A percentile compares a stretch with the other conserved stretches of the same genome.
Evolutionary conservation across 83 land plant genomes (phyloP).

Genomic region (Isoetes engelmannii): DNA sequence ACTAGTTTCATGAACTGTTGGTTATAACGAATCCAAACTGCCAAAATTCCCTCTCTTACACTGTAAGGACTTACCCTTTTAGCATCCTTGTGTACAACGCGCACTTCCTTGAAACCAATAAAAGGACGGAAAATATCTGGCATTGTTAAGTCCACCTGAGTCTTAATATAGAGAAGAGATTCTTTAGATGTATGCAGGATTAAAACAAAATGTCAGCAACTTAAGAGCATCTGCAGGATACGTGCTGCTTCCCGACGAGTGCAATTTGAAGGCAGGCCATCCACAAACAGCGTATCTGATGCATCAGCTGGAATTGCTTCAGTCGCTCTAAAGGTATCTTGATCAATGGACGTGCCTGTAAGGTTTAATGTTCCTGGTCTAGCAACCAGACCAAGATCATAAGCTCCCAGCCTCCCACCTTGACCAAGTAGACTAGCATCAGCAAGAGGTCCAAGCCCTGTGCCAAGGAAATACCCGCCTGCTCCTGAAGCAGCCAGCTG

Average conservation of each 20-base stretch:
- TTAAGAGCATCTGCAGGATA: constrained; percentile 28
- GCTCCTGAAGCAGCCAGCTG: no score
- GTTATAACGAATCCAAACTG: no score
- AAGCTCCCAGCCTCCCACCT: no score
- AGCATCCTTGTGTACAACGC: constrained; percentile 56
- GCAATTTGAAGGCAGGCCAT: constrained; percentile 58
- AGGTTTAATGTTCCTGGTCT: no score
- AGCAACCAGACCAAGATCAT: no score
- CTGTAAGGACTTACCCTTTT: constrained; percentile 38
- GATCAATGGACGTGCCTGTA: no score
- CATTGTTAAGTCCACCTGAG: neutral
- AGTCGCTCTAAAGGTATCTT: constrained; percentile 1
- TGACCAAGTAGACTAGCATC: no score
- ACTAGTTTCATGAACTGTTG: neutral
- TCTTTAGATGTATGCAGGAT: no score
- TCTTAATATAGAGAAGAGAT: no score
- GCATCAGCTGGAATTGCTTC: constrained; percentile 15
- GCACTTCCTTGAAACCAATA: constrained; percentile 50
- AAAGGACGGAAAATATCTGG: constrained; percentile 64
- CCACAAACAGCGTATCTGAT: constrained; percentile 45
- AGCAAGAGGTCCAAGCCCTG: no score
- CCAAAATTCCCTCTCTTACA: neutral
- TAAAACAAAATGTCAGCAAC: no score
- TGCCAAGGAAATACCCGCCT: no score
- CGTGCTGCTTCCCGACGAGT: constrained; percentile 54